Evolutionary conservation across 106 monocot genomes (phyloP).

Genomic region (Chionographis japonica): DNA sequence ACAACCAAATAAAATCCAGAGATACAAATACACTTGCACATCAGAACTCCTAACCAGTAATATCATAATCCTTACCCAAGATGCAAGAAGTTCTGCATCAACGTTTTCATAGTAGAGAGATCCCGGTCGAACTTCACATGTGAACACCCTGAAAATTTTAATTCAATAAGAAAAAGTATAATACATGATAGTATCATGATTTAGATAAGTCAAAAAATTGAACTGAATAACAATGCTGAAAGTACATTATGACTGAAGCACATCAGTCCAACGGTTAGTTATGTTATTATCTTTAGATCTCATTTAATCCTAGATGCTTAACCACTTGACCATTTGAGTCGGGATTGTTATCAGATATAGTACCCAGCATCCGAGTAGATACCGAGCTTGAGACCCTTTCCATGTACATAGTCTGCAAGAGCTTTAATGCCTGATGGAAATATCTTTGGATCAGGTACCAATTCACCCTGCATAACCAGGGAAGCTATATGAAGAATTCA

Average conservation of each 20-base stretch:
- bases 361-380: slow-evolving; percentile 99
- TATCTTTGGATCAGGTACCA: slow-evolving; percentile 64
- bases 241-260: not conserved
- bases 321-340: not conserved
- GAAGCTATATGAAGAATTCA: not conserved
- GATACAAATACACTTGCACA: not conserved
- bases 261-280: too few species aligned
- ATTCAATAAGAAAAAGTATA: not conserved
- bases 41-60: not conserved
- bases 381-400: slow-evolving; percentile 87
- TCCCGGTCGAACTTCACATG: slow-evolving; percentile 95
- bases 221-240: not conserved
- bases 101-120: slow-evolving; percentile 75
- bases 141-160: slow-evolving; percentile 60
- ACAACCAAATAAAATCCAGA: not conserved
- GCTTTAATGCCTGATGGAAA: slow-evolving; percentile 92
- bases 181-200: not conserved
- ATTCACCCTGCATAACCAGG: slow-evolving; percentile 50
- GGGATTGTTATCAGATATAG: not conserved
- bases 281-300: too few species aligned
- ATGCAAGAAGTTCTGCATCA: slow-evolving; percentile 87
- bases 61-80: slow-evolving; percentile 57
- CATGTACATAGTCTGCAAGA: slow-evolving; percentile 86
- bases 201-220: too few species aligned
- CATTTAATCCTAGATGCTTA: not conserved